Percentiles rank a stretch among this genome's conserved stretches.
Conservation (phyloP, 768 basidiomycete species). For the Boletus tomentosulus region DNA sequence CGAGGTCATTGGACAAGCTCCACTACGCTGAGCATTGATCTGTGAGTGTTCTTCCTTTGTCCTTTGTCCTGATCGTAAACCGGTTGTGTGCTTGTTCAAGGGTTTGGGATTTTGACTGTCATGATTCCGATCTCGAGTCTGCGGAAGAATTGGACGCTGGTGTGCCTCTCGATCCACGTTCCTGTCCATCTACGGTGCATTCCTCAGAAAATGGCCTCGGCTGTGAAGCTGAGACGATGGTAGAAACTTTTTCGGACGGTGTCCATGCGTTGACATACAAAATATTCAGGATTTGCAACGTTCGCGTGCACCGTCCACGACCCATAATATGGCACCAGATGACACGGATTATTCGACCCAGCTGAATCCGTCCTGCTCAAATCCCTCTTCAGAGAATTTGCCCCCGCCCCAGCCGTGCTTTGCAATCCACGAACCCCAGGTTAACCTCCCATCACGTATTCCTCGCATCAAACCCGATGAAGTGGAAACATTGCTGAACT, state of each 20-base stretch:
- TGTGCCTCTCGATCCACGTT: not conserved
- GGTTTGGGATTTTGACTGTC: slow-evolving; percentile 24
- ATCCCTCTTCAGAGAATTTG: not conserved
- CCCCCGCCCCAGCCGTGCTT: not conserved
- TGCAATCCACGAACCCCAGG: not conserved
- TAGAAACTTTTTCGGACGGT: slow-evolving; percentile 3
- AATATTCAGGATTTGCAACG: slow-evolving; percentile 4
- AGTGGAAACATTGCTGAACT: slow-evolving; percentile 39
- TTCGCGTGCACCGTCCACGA: not conserved
- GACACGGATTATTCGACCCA: not conserved
- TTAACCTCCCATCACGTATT: not conserved
- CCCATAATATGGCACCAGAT: not conserved
- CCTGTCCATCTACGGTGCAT: not conserved
- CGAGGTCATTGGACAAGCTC: slow-evolving; percentile 16
- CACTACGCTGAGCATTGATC: slow-evolving; percentile 16
- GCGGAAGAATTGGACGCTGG: not conserved
- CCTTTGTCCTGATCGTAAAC: not conserved
- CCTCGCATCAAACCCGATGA: slow-evolving; percentile 39
- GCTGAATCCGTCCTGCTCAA: not conserved
- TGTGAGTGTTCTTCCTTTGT: slow-evolving; percentile 14
- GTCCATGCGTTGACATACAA: slow-evolving; percentile 6
- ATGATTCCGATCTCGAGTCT: slow-evolving; percentile 17
- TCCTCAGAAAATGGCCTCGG: not conserved
- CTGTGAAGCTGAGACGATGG: slow-evolving; percentile 8
- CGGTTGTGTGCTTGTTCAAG: slow-evolving; percentile 3